These are phyloP conservation scores for Coemansia guatemalensis DNA, from an alignment of 192 early-diverging fungal species.

Conservation along the genomic window DNA sequence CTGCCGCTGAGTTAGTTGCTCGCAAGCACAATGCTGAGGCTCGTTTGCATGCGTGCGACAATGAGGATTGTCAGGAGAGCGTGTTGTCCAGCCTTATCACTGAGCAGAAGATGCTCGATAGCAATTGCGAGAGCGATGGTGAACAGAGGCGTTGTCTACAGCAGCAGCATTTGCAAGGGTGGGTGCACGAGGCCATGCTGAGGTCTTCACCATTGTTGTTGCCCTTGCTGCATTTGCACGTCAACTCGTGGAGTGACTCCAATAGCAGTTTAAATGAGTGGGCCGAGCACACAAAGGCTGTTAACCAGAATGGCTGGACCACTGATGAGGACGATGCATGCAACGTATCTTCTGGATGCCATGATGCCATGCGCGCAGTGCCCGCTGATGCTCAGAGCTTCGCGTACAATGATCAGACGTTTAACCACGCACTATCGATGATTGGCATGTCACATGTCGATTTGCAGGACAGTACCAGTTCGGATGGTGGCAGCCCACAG, in stretches of 20 bases:
- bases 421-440: slow-evolving; percentile 51
- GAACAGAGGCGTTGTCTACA: not conserved
- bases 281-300: not conserved
- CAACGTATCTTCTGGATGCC: too few relatives aligned
- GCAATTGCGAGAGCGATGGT: slow-evolving; percentile 41
- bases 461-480: slow-evolving; percentile 29
- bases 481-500: not conserved
- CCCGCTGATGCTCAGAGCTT: not conserved
- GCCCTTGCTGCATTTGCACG: not conserved
- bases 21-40: slow-evolving; percentile 31
- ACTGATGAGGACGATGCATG: slow-evolving; percentile 2
- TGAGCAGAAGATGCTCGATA: slow-evolving; percentile 27
- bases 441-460: slow-evolving; percentile 44
- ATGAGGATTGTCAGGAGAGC: slow-evolving; percentile 20
- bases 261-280: not conserved
- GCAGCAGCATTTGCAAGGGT: slow-evolving; percentile 20
- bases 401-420: slow-evolving; percentile 24
- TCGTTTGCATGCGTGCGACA: slow-evolving; percentile 3
- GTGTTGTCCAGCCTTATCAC: slow-evolving; percentile 15
- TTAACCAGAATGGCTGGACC: slow-evolving; percentile 10
- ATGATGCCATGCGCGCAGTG: too few relatives aligned
- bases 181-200: slow-evolving; percentile 29
- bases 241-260: slow-evolving; percentile 31
- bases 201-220: not conserved
- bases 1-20: slow-evolving; percentile 45